Percentiles rank a stretch among this genome's conserved stretches.
Conservation (phyloP, 129 eudicot genomes). For the Artemisia tridentata region DNA sequence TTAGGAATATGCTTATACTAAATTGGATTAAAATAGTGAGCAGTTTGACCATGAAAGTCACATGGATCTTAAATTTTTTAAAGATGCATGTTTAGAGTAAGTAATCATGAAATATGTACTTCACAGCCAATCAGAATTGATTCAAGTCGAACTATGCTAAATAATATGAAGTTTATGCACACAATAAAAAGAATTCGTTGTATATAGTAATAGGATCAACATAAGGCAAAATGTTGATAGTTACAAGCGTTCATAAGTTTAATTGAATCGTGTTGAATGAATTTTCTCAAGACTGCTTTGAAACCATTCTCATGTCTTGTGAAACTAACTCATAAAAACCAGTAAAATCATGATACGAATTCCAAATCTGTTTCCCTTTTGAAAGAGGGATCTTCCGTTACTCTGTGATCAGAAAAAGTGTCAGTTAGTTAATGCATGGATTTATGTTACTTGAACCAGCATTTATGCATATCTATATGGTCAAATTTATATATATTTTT, state of each 20-base stretch:
- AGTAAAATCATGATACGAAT: constrained; percentile 45
- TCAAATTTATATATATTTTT: not conserved
- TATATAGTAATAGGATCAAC: constrained; percentile 19
- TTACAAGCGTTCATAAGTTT: constrained; percentile 14
- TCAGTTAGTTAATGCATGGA: constrained; percentile 23
- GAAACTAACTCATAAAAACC: constrained; percentile 36
- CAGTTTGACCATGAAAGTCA: constrained; percentile 14
- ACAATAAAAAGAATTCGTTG: constrained; percentile 22
- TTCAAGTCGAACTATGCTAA: not conserved
- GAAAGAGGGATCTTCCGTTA: constrained; percentile 44
- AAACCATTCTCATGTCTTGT: not conserved
- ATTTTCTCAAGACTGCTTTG: no score
- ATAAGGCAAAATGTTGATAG: constrained; percentile 17
- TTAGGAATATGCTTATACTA: not conserved
- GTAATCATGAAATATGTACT: constrained; percentile 1
- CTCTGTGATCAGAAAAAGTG: constrained; percentile 46
- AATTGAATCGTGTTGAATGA: not conserved
- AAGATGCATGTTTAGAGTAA: not conserved
- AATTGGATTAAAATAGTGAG: constrained; percentile 10
- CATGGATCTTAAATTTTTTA: not conserved
- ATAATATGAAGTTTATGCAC: constrained; percentile 9
- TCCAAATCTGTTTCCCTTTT: constrained; percentile 43
- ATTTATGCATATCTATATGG: not conserved
- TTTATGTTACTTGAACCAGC: not conserved
- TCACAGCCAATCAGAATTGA: constrained; percentile 11